Evolutionary conservation across 805 yeast genomes (phyloP).

Genomic region (Hemisphaericaspora nanyangensis): DNA sequence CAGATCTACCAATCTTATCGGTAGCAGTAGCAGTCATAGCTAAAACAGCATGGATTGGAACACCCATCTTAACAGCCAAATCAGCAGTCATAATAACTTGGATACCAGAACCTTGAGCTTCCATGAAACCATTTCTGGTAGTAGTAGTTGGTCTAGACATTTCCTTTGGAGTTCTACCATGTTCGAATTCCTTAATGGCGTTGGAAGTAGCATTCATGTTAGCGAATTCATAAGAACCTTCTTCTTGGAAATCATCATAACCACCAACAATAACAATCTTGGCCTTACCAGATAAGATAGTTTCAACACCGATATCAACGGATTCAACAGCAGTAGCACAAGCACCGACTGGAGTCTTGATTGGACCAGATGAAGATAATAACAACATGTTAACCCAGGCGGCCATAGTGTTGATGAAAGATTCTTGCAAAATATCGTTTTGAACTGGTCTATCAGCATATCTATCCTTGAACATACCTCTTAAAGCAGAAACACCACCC

Average conservation of each 20-base stretch:
- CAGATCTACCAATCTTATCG: constrained; percentile 97
- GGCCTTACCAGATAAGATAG: constrained; percentile 90
- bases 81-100: constrained; percentile 95
- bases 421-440: constrained; percentile 95
- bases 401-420: constrained; percentile 97
- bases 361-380: constrained; percentile 96
- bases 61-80: constrained; percentile 96
- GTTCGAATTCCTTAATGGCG: constrained; percentile 79
- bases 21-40: constrained; percentile 96
- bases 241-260: constrained; percentile 99
- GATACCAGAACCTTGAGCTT: constrained; percentile 98
- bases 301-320: constrained; percentile 92
- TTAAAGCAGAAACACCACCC: constrained; percentile 98
- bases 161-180: constrained; percentile 96
- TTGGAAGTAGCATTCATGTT: constrained; percentile 99
- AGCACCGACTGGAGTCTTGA: constrained; percentile 99
- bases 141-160: constrained; percentile 99
- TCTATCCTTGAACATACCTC: constrained; percentile 97
- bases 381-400: constrained; percentile 99
- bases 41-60: constrained; percentile 93
- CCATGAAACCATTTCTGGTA: constrained; percentile 97
- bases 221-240: constrained; percentile 95
- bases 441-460: constrained; percentile 91
- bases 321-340: constrained; percentile 99
- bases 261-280: constrained; percentile 98